Evolutionary conservation across 305 asterid genomes (phyloP).

Genomic region (Euphrasia arctica): DNA sequence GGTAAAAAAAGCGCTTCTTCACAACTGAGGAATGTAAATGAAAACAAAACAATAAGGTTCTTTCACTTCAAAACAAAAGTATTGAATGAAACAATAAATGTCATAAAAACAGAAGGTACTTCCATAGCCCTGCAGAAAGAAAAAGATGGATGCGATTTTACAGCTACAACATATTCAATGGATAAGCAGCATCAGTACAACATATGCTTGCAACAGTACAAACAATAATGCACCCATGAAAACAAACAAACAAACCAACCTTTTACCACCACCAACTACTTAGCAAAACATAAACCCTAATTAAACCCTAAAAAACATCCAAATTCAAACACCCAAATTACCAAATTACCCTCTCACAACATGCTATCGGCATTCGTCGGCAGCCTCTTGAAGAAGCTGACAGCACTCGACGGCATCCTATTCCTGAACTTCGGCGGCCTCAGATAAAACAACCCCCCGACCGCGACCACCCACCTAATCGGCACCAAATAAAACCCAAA

Average conservation of each 20-base stretch:
- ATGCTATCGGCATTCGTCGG: conserved; percentile 80
- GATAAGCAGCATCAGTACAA: conserved; percentile 1
- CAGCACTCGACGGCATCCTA: conserved; percentile 62
- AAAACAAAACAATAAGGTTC: not conserved
- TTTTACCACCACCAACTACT: no score
- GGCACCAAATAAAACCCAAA: conserved; percentile 80
- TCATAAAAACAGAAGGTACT: not conserved
- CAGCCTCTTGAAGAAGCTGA: conserved; percentile 86
- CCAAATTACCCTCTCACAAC: conserved; percentile 35
- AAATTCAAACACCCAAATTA: not conserved
- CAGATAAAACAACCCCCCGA: conserved; percentile 56
- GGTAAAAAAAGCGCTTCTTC: no score
- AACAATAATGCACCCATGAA: conserved; percentile 10
- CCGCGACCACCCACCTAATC: conserved; percentile 63
- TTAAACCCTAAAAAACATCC: no score
- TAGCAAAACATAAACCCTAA: no score
- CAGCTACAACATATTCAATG: not conserved
- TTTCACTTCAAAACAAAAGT: not conserved
- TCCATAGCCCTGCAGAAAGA: not conserved
- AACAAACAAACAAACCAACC: not conserved
- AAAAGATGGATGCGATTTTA: not conserved
- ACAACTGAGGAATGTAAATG: no score
- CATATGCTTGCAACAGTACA: not conserved
- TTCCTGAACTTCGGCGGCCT: conserved; percentile 89
- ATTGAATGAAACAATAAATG: not conserved